Base-by-base conservation (phyloP, 2,329 filamentous ascomycete genomes). In the Colletotrichum echinochloae region DNA sequence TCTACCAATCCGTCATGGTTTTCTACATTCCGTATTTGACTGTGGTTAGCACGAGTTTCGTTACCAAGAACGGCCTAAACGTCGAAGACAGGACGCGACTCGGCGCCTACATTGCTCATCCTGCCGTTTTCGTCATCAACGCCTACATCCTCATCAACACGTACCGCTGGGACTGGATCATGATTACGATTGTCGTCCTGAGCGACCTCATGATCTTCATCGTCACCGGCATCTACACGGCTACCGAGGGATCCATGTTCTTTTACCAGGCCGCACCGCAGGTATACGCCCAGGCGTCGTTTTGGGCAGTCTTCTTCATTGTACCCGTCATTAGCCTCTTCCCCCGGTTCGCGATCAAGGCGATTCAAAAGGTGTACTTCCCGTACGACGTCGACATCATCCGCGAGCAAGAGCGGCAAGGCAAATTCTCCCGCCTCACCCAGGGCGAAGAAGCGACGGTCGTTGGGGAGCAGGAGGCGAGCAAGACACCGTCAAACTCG, bases 131-230 rank as follows among this genome's bases (percentile, higher is more conserved):
- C 74, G 91, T 94, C 49, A 97, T 97, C 85, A 99, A 99, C 81
- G 84, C 91, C 70, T 99, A 98, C 83, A 94, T 99, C 75, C 85
- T 99, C 74, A 90, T 98, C 83, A 99, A 99, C 82, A 97, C 93
- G 0, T 98, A 97, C 81, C 90, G 95, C 71, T 99, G 96, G 96
- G 96, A 99, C 80, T 99, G 95, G 95, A 86, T 99, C 76, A 97
- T 97, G 82, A 82, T 95, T 28, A 84, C 97, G 70, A 91, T 98
- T 72, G 92, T 97, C 61, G 82, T 83, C 30, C 88, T 98, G 80
- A 97, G 94, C 82, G 92, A 92, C 72, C 80, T 98, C 37, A 89
- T 98, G 76, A 89, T 98, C 77, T 99, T 94, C 86, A 92, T 97
- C 83, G 98, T 96, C 94, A 98, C 96, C 7, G 96, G 94, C 37